Conservation (phyloP, 257 asterid genomes). For the Plectranthus barbatus region DNA sequence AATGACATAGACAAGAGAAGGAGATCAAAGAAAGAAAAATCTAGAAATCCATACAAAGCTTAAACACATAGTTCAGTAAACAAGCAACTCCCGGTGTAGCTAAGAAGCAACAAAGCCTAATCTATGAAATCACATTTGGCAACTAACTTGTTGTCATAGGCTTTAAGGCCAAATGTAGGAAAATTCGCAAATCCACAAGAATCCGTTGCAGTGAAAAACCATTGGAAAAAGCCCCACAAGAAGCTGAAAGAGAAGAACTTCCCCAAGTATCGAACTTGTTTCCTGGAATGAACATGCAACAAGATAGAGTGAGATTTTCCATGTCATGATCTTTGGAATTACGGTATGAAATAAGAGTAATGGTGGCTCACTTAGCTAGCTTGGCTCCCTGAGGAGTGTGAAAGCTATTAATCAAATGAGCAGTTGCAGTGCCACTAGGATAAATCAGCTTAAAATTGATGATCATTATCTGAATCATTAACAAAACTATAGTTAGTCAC, state of each 20-base stretch:
- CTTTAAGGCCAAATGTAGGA: constrained; percentile 90
- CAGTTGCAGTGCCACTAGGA: constrained; percentile 99
- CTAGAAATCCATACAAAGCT: no score
- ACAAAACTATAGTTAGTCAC: neutral
- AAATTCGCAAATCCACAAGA: constrained; percentile 68
- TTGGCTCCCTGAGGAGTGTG: constrained; percentile 95
- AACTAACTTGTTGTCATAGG: constrained; percentile 69
- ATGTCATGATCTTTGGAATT: no score
- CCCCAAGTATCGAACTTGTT: constrained; percentile 75
- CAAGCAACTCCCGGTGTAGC: no score
- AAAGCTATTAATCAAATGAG: constrained; percentile 92
- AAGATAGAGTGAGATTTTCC: no score
- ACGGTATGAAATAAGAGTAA: no score
- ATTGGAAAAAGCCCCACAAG: constrained; percentile 93
- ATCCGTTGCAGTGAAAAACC: constrained; percentile 90
- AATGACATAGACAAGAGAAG: constrained; percentile 19
- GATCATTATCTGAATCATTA: constrained; percentile 66
- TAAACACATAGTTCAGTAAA: no score
- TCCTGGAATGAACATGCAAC: constrained; percentile 47
- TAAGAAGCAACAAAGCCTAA: no score
- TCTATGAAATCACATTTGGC: no score
- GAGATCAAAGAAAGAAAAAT: neutral
- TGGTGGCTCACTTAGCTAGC: constrained; percentile 69
- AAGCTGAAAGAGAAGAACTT: constrained; percentile 91
- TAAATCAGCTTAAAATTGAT: constrained; percentile 77